phyloP scores from a whole-genome alignment of 805 yeast genomes.

The Yarrowia bubula region DNA sequence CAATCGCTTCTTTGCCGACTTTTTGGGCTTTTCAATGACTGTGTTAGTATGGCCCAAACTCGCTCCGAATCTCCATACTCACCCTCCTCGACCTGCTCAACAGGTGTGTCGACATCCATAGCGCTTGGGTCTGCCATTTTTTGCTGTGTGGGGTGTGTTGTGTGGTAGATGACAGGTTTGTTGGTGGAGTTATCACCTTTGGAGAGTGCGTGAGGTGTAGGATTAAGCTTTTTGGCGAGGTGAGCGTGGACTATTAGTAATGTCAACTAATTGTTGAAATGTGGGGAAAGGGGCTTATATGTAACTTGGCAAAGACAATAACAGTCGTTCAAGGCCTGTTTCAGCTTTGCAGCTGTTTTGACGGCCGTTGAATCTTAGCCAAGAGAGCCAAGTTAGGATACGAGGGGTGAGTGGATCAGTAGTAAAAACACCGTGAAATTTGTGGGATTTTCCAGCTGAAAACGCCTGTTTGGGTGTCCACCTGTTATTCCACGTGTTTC shows the following conservation, averaged over 20 bases:
- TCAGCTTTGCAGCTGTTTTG: background rate
- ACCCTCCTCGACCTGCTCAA: slow-evolving; percentile 22
- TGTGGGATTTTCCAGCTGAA: too few species aligned
- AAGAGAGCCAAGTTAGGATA: slow-evolving; percentile 3
- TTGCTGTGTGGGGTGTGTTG: background rate
- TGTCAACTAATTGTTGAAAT: background rate
- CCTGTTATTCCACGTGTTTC: too few species aligned
- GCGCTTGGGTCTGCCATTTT: slow-evolving; percentile 13
- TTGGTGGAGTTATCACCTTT: background rate
- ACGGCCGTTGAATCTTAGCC: background rate
- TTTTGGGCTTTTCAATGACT: slow-evolving; percentile 20
- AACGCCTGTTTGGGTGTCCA: too few species aligned
- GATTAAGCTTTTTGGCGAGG: slow-evolving; percentile 1
- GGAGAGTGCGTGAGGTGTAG: background rate
- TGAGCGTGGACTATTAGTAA: background rate
- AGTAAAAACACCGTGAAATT: too few species aligned
- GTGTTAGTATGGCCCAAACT: background rate
- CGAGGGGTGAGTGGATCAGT: background rate
- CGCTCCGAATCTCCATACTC: background rate
- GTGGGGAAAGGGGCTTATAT: background rate
- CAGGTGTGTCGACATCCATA: slow-evolving; percentile 26
- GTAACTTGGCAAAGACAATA: too few species aligned
- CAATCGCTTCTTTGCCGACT: slow-evolving; percentile 59
- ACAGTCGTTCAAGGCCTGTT: background rate
- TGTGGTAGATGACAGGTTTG: background rate